Percentiles rank a stretch among this genome's conserved stretches.
These are phyloP conservation scores for Schwanniomyces sp. DNA, from an alignment of 805 yeast genomes.

Conservation along the genomic window DNA sequence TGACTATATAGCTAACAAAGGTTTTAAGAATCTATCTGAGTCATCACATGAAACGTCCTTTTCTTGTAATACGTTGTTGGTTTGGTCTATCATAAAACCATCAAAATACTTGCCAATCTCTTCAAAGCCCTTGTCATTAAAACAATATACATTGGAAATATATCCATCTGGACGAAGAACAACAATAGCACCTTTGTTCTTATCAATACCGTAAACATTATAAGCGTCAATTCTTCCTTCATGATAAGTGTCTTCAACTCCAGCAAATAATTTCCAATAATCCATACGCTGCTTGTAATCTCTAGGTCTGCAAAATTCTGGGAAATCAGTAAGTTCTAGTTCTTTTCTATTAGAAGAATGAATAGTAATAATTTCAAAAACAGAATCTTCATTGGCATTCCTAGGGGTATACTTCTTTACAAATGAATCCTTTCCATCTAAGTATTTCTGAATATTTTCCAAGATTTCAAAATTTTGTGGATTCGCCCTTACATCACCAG, in stretches of 20 bases:
- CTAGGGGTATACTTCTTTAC: conserved; percentile 18
- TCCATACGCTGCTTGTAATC: conserved; percentile 20
- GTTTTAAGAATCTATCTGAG: conserved; percentile 10
- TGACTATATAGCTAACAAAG: conserved; percentile 12
- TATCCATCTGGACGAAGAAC: conserved; percentile 28
- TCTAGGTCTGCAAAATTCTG: conserved; percentile 19
- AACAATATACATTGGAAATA: conserved; percentile 11
- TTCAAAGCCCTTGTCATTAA: conserved; percentile 12
- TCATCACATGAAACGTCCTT: conserved; percentile 4
- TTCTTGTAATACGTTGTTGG: conserved; percentile 4
- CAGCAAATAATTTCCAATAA: conserved; percentile 26
- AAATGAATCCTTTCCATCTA: conserved; percentile 13
- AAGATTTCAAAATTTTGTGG: conserved; percentile 4
- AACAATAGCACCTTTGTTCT: conserved; percentile 20
- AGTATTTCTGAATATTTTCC: conserved; percentile 7
- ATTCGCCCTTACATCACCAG: conserved; percentile 18
- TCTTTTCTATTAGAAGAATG: conserved; percentile 17
- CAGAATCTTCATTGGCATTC: conserved; percentile 16
- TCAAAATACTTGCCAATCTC: conserved; percentile 17
- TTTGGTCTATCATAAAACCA: conserved; percentile 12
- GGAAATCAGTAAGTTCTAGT: conserved; percentile 25
- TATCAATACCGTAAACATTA: conserved; percentile 23
- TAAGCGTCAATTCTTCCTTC: conserved; percentile 24
- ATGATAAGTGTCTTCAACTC: conserved; percentile 24
- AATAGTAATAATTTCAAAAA: conserved; percentile 22